phyloP scores from a whole-genome alignment of 352 stramenopile genomes.

The Phytophthora kernoviae region DNA sequence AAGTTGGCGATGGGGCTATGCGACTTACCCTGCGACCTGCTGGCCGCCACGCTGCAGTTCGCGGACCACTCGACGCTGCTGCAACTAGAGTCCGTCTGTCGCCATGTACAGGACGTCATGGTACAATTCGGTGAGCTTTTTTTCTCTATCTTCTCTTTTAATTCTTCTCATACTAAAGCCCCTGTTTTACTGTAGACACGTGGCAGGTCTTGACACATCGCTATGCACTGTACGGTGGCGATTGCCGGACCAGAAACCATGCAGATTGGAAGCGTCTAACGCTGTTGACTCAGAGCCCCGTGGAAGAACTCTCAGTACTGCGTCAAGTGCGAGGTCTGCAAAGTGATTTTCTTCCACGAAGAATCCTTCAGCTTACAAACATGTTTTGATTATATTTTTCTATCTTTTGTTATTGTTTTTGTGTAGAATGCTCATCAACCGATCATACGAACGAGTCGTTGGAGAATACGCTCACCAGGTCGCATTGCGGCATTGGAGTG shows the following conservation, averaged over 20 bases:
- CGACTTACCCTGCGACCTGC: constrained; percentile 48
- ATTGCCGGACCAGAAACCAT: background rate
- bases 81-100: constrained; percentile 32
- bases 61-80: constrained; percentile 38
- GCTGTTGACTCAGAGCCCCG: constrained; percentile 23
- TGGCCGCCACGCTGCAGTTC: constrained; percentile 48
- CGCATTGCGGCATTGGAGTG: constrained; percentile 46
- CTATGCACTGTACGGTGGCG: constrained; percentile 12
- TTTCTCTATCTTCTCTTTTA: background rate
- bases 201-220: constrained; percentile 34
- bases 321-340: constrained; percentile 35
- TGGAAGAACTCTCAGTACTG: constrained; percentile 38
- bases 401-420: background rate
- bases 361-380: background rate
- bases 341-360: background rate
- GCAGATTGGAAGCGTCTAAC: constrained; percentile 41
- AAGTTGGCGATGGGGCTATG: constrained; percentile 14
- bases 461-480: constrained; percentile 52
- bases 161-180: constrained; percentile 5
- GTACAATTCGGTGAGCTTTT: constrained; percentile 17
- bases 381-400: background rate
- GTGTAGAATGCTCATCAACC: constrained; percentile 54
- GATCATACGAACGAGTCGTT: constrained; percentile 55
- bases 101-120: constrained; percentile 18
- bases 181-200: constrained; percentile 22